Conservation (phyloP, 352 stramenopile genomes). For the Pythium pyrilobum region DNA sequence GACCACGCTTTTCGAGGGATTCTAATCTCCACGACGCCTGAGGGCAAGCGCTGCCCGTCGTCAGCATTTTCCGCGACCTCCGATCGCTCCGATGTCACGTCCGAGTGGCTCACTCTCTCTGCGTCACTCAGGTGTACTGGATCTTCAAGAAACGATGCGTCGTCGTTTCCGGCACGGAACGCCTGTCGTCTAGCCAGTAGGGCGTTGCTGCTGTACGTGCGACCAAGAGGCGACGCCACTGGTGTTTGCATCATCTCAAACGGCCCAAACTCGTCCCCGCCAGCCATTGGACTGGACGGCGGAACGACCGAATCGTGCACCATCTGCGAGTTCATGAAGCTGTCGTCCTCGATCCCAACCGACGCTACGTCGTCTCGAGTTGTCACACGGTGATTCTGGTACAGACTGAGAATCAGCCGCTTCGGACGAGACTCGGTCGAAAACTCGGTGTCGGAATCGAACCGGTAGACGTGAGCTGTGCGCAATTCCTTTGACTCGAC, state of each 20-base stretch:
- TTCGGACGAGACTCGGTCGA: slow-evolving; percentile 56
- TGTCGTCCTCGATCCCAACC: slow-evolving; percentile 58
- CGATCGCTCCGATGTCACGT: slow-evolving; percentile 54
- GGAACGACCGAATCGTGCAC: slow-evolving; percentile 23
- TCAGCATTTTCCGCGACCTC: slow-evolving; percentile 31
- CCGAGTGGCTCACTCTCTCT: slow-evolving; percentile 62
- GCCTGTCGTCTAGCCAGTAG: slow-evolving; percentile 28
- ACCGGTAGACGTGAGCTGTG: slow-evolving; percentile 78
- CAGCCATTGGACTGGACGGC: slow-evolving; percentile 43
- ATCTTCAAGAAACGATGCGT: slow-evolving; percentile 36
- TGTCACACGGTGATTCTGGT: slow-evolving; percentile 37
- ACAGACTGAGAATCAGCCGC: slow-evolving; percentile 65
- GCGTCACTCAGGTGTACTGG: slow-evolving; percentile 51
- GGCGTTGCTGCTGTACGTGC: slow-evolving; percentile 18
- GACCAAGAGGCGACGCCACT: slow-evolving; percentile 31
- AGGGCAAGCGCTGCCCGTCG: slow-evolving; percentile 26
- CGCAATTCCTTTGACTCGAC: slow-evolving; percentile 71
- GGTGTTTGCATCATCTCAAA: slow-evolving; percentile 72
- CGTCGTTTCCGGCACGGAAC: slow-evolving; percentile 47
- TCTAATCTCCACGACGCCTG: slow-evolving; percentile 71
- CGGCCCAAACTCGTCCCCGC: slow-evolving; percentile 42
- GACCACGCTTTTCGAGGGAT: slow-evolving; percentile 84
- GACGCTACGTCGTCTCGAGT: slow-evolving; percentile 31
- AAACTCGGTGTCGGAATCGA: slow-evolving; percentile 76
- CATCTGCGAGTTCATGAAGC: slow-evolving; percentile 28